phyloP scores from a whole-genome alignment of 2,329 filamentous ascomycete species.

The Leptographium flavum region DNA sequence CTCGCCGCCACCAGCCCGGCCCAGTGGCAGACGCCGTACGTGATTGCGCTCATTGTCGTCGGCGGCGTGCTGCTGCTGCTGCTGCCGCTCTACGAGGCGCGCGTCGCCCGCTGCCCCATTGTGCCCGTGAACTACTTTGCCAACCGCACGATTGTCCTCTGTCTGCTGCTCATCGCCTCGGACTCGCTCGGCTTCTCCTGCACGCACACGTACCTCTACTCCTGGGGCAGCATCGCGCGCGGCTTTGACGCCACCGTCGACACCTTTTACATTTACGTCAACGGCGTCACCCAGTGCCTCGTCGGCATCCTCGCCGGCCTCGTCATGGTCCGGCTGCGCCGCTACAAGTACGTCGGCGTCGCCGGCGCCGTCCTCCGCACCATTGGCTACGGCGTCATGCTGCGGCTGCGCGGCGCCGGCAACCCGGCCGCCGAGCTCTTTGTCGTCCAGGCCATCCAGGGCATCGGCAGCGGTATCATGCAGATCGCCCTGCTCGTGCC shows the following conservation, averaged over 20 bases:
- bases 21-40: slow-evolving; percentile 31
- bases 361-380: slow-evolving; percentile 6
- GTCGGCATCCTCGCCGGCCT: slow-evolving; percentile 6
- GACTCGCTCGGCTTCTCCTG: slow-evolving; percentile 6
- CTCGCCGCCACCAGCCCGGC: slow-evolving; percentile 23
- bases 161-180: slow-evolving; percentile 21
- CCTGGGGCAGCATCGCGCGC: slow-evolving; percentile 6
- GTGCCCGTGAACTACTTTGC: slow-evolving; percentile 30
- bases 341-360: slow-evolving; percentile 8
- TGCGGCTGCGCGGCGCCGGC: slow-evolving; percentile 27
- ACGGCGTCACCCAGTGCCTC: slow-evolving; percentile 6
- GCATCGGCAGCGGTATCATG: slow-evolving; percentile 30
- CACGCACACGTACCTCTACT: slow-evolving; percentile 7
- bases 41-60: slow-evolving; percentile 28
- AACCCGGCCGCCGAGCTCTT: slow-evolving; percentile 31
- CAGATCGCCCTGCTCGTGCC: slow-evolving; percentile 26
- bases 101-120: slow-evolving; percentile 27
- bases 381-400: slow-evolving; percentile 23
- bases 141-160: slow-evolving; percentile 25
- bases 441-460: slow-evolving; percentile 32
- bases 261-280: slow-evolving; percentile 5
- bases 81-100: slow-evolving; percentile 32
- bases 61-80: slow-evolving; percentile 24
- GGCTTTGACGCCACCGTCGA: slow-evolving; percentile 3
- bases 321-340: slow-evolving; percentile 4